phyloP scores from a whole-genome alignment of 139 green algal species.

The Volvox reticuliferus region DNA sequence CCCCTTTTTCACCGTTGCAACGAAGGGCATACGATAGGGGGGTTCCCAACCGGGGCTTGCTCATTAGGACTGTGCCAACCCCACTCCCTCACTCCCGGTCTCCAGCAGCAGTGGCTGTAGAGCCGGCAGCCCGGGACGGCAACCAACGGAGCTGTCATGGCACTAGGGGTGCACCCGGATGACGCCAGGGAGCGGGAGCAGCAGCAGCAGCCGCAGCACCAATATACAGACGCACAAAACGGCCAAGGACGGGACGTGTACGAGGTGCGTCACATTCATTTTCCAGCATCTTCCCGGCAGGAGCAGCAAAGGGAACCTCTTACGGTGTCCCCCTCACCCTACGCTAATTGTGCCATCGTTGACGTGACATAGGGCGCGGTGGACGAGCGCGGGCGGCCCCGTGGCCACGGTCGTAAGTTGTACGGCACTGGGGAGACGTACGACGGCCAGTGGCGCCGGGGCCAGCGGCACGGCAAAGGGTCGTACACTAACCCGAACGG shows the following conservation, averaged over 20 bases:
- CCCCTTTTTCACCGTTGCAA: no score
- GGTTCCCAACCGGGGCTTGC: no score
- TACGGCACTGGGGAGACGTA: slow-evolving; percentile 59
- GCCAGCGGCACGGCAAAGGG: slow-evolving; percentile 59
- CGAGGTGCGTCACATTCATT: background rate
- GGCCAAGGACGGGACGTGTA: background rate
- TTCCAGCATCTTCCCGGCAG: no score
- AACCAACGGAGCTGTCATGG: background rate
- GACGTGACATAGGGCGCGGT: background rate
- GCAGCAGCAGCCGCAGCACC: background rate
- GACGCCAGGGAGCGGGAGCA: background rate
- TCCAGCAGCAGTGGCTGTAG: no score
- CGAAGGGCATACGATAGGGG: no score
- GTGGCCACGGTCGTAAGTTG: slow-evolving; percentile 40
- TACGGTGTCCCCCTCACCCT: no score
- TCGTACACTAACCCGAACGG: slow-evolving; percentile 41
- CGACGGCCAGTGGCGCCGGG: slow-evolving; percentile 59
- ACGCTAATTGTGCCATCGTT: no score
- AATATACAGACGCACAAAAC: background rate
- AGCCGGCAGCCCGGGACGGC: background rate
- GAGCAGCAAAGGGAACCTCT: no score
- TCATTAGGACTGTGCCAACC: no score
- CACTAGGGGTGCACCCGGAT: no score
- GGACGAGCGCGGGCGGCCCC: background rate
- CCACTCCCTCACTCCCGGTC: no score